These are phyloP conservation scores for Trichocladium uniseriatum DNA, from an alignment of 495 filamentous ascomycete species.

Conservation along the genomic window DNA sequence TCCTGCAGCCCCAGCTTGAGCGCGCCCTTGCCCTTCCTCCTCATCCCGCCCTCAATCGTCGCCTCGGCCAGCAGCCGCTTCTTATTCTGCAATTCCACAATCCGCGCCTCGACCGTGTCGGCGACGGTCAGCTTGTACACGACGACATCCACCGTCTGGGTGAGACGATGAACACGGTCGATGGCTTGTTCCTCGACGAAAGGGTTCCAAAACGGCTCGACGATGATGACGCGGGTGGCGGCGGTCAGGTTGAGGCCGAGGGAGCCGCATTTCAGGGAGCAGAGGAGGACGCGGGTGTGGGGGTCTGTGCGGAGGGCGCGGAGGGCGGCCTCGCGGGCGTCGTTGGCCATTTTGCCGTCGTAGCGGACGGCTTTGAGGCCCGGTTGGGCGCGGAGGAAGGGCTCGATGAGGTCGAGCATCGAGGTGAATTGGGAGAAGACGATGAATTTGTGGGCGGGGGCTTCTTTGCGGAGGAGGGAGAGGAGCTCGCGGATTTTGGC, in stretches of 20 bases:
- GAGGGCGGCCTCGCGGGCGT: slow-evolving; percentile 79
- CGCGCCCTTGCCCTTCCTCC: slow-evolving; percentile 48
- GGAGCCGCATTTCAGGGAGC: slow-evolving; percentile 85
- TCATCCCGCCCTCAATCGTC: slow-evolving; percentile 29
- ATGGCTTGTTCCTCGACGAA: slow-evolving; percentile 99
- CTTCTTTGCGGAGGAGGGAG: slow-evolving; percentile 69
- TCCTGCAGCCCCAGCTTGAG: slow-evolving; percentile 86
- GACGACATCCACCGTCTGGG: slow-evolving; percentile 85
- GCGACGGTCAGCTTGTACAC: slow-evolving; percentile 88
- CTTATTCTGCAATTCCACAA: slow-evolving; percentile 82
- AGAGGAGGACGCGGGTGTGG: slow-evolving; percentile 69
- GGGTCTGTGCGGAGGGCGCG: slow-evolving; percentile 57
- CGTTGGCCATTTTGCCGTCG: slow-evolving; percentile 93
- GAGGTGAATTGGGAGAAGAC: slow-evolving; percentile 95
- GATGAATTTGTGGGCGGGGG: slow-evolving; percentile 78
- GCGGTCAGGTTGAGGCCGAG: slow-evolving; percentile 91
- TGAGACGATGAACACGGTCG: slow-evolving; percentile 92
- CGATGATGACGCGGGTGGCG: slow-evolving; percentile 82
- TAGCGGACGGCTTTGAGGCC: slow-evolving; percentile 76
- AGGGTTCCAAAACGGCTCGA: slow-evolving; percentile 97
- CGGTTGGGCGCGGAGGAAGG: slow-evolving; percentile 60
- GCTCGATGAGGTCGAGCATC: slow-evolving; percentile 93
- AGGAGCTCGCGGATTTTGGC: slow-evolving; percentile 86
- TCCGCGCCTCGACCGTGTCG: slow-evolving; percentile 81
- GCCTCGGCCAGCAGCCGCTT: slow-evolving; percentile 77